phyloP scores from a whole-genome alignment of 331 rosid species.

The Malus hybrid region DNA sequence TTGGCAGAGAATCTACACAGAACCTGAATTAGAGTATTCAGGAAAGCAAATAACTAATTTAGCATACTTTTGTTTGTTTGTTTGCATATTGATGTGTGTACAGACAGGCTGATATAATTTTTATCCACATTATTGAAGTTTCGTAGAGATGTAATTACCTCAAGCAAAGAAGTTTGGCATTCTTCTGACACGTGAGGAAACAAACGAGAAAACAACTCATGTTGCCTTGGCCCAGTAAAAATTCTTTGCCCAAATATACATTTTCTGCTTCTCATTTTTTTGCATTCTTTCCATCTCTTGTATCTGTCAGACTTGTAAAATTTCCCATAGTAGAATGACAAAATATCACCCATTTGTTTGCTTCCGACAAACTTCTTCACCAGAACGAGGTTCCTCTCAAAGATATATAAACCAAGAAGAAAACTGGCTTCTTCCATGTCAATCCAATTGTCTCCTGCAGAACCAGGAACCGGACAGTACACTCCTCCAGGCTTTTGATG shows the following conservation, averaged over 20 bases:
- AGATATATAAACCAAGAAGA: constrained; percentile 74
- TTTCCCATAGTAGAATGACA: constrained; percentile 79
- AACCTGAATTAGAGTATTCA: too few species aligned
- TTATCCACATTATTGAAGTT: not conserved
- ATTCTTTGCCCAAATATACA: constrained; percentile 58
- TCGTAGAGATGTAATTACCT: constrained; percentile 44
- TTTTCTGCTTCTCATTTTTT: constrained; percentile 59
- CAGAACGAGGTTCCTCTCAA: constrained; percentile 72
- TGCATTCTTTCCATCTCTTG: constrained; percentile 64
- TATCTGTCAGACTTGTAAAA: constrained; percentile 64
- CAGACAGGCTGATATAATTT: not conserved
- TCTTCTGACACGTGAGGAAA: constrained; percentile 40
- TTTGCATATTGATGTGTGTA: not conserved
- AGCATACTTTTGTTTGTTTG: not conserved
- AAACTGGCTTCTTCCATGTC: constrained; percentile 64
- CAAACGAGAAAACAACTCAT: constrained; percentile 76
- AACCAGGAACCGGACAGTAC: constrained; percentile 56
- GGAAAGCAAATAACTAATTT: not conserved
- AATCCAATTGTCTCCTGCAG: constrained; percentile 49
- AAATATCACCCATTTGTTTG: constrained; percentile 62
- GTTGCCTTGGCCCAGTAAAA: constrained; percentile 76
- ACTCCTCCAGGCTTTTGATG: constrained; percentile 25
- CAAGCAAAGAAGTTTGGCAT: constrained; percentile 30
- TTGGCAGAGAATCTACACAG: too few species aligned
- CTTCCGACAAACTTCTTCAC: constrained; percentile 61